Conservation (phyloP, 371 early-diverging fungal species). For the Mucor velutinosus region DNA sequence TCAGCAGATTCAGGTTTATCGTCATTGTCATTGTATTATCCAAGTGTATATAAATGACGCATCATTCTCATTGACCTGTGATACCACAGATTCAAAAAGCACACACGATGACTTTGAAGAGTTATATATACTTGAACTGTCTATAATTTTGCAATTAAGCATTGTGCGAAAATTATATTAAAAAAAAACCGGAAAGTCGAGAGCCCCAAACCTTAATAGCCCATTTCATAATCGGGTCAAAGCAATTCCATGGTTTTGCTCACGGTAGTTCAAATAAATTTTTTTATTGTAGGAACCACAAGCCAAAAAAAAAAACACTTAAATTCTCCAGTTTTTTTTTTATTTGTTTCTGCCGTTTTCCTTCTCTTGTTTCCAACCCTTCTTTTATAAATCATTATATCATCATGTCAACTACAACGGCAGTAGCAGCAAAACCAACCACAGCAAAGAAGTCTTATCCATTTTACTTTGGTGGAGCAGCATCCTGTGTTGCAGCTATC, state of each 20-base stretch:
- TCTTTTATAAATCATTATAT: not conserved
- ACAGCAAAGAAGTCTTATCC: slow-evolving; percentile 30
- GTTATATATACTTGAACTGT: not conserved
- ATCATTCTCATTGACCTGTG: not conserved
- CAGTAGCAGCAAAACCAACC: not conserved
- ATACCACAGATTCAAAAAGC: not conserved
- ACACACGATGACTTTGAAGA: no score
- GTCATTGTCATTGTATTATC: not conserved
- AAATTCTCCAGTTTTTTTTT: not conserved
- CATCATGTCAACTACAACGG: not conserved
- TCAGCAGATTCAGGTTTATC: not conserved
- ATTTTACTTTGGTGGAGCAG: slow-evolving; percentile 64
- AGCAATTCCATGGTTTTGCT: not conserved
- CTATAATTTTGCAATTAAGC: not conserved
- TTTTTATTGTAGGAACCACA: not conserved
- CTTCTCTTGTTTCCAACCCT: not conserved
- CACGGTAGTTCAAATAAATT: not conserved
- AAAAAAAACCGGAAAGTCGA: not conserved
- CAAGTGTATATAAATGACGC: not conserved
- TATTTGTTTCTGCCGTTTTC: not conserved
- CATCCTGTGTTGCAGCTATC: slow-evolving; percentile 63
- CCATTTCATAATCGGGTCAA: not conserved
- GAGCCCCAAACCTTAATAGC: not conserved
- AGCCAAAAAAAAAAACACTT: slow-evolving; percentile 8
- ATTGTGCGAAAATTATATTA: slow-evolving; percentile 4